phyloP scores from a whole-genome alignment of 495 filamentous ascomycete species.

The Chaetomium cochliodes region DNA sequence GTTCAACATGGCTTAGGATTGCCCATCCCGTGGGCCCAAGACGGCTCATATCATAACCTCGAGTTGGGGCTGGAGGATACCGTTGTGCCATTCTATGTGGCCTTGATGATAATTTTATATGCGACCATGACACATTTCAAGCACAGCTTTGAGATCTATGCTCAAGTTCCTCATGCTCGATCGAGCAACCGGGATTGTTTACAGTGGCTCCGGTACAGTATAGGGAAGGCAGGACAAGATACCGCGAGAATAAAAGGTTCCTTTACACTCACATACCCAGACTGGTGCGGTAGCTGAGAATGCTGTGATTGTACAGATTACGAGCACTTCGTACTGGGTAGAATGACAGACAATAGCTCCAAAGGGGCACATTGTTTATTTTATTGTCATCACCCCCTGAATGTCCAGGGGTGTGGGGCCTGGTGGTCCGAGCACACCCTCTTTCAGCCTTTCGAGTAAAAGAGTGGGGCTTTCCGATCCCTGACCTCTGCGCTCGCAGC shows the following conservation, averaged over 20 bases:
- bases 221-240: too few relatives aligned
- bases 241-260: too few relatives aligned
- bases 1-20: neutral
- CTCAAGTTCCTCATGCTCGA: too few relatives aligned
- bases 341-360: too few relatives aligned
- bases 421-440: conserved; percentile 5
- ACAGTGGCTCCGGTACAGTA: too few relatives aligned
- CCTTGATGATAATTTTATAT: conserved; percentile 11
- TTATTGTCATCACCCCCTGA: neutral
- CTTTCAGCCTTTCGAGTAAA: conserved; percentile 7
- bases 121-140: neutral
- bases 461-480: conserved; percentile 5
- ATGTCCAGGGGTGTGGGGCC: neutral
- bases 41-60: too few relatives aligned
- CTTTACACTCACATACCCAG: too few relatives aligned
- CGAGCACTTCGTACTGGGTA: too few relatives aligned
- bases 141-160: neutral
- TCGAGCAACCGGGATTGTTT: too few relatives aligned
- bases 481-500: conserved; percentile 11
- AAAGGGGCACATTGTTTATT: neutral
- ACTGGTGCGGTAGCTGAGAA: too few relatives aligned
- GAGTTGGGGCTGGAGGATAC: conserved; percentile 6
- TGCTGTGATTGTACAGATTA: too few relatives aligned
- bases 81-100: neutral
- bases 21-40: neutral